These are phyloP conservation scores for Mycotypha africana DNA, from an alignment of 371 early-diverging fungal species.

Conservation along the genomic window DNA sequence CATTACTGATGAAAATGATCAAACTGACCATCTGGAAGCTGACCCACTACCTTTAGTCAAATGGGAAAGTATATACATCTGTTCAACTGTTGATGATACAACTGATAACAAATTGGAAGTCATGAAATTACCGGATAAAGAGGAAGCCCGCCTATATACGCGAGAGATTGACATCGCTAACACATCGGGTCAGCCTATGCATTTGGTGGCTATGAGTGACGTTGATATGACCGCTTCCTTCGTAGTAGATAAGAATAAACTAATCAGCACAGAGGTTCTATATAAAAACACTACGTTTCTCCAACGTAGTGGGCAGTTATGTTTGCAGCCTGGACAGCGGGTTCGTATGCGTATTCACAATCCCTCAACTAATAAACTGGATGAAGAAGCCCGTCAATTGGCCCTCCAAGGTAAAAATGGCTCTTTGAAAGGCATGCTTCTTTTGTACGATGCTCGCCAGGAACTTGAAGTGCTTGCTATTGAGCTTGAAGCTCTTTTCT, in stretches of 20 bases:
- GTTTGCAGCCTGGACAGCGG: constrained; percentile 53
- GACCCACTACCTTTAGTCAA: constrained; percentile 33
- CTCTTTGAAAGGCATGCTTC: constrained; percentile 48
- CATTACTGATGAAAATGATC: constrained; percentile 11
- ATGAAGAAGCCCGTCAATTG: constrained; percentile 30
- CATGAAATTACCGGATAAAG: constrained; percentile 28
- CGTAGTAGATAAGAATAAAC: constrained; percentile 27
- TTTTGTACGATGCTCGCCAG: constrained; percentile 52
- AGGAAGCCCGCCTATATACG: constrained; percentile 28
- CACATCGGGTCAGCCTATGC: constrained; percentile 44
- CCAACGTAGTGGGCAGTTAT: constrained; percentile 29
- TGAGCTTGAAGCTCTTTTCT: constrained; percentile 54
- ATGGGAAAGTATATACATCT: constrained; percentile 58
- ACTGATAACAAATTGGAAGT: constrained; percentile 18
- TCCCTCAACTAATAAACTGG: constrained; percentile 49
- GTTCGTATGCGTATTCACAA: constrained; percentile 53
- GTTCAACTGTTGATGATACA: constrained; percentile 5
- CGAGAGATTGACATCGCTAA: constrained; percentile 51
- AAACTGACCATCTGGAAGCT: constrained; percentile 39
- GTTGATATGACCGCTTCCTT: constrained; percentile 41
- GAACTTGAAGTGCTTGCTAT: constrained; percentile 53
- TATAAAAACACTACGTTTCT: constrained; percentile 11
- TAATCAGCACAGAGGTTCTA: constrained; percentile 5
- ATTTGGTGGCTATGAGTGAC: constrained; percentile 51
- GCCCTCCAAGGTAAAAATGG: constrained; percentile 55